Evolutionary conservation across 179 eudicot species (phyloP).

Genomic region (Kewa caespitosa): DNA sequence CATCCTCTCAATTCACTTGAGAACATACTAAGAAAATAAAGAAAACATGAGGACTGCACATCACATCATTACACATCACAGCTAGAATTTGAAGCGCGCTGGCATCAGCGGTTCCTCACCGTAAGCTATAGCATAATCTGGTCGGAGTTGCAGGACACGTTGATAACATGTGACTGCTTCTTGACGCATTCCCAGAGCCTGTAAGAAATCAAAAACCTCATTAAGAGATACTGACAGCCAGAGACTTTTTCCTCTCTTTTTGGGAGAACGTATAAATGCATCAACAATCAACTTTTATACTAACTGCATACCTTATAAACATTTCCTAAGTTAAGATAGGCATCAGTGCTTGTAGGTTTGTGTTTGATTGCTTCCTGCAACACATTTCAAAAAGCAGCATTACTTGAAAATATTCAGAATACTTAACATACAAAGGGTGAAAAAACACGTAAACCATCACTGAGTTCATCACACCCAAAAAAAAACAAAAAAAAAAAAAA

Average conservation of each 20-base stretch:
- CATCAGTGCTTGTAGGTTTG: conserved; percentile 81
- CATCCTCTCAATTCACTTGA: not conserved
- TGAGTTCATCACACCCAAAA: not conserved
- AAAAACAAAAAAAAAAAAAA: conserved; percentile 5
- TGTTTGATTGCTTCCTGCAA: conserved; percentile 84
- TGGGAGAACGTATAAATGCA: not conserved
- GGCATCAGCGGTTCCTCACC: conserved; percentile 50
- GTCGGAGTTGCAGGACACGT: conserved; percentile 77
- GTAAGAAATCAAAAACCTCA: conserved; percentile 31
- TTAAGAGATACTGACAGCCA: not conserved
- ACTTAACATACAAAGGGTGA: not conserved
- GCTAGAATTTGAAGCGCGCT: conserved; percentile 4
- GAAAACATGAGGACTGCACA: not conserved
- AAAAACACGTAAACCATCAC: not conserved
- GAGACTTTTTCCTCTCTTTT: conserved; percentile 1
- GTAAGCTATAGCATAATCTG: conserved; percentile 82
- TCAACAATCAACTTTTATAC: not conserved
- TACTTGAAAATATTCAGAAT: not conserved
- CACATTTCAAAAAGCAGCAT: conserved; percentile 11
- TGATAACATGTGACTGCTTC: conserved; percentile 89
- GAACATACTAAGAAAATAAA: not conserved
- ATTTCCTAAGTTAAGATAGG: conserved; percentile 79
- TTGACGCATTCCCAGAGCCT: conserved; percentile 92
- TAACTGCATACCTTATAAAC: conserved; percentile 78
- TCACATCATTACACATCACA: not conserved